A percentile compares a stretch with the other conserved stretches of the same genome.
These are phyloP conservation scores for Myrica gale DNA, from an alignment of 306 rosid genomes.

Conservation along the genomic window DNA sequence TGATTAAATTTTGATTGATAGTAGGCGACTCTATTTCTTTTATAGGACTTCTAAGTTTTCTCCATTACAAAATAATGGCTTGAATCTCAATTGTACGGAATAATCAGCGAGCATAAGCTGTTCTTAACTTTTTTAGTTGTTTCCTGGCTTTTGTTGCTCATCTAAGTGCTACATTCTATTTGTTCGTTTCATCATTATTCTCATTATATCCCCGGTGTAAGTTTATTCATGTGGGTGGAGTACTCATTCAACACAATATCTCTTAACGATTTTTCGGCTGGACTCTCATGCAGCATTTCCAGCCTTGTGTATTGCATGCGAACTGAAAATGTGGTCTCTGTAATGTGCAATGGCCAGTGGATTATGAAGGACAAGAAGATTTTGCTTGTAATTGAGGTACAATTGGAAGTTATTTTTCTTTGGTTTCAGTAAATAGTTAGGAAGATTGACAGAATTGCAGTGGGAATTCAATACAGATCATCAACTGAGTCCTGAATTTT, in stretches of 20 bases:
- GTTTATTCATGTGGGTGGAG: not conserved
- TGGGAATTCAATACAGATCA: not conserved
- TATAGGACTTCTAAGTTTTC: not conserved
- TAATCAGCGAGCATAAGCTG: not conserved
- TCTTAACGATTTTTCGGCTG: slow-evolving; percentile 24
- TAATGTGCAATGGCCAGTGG: slow-evolving; percentile 88
- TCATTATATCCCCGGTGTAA: not conserved
- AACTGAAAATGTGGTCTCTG: slow-evolving; percentile 68
- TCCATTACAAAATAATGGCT: not conserved
- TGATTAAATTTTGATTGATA: not conserved
- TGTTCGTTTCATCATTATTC: not conserved
- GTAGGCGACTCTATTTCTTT: not conserved
- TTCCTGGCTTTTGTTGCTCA: not conserved
- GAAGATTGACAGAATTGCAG: not conserved
- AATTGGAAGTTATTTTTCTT: slow-evolving; percentile 16
- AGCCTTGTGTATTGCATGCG: slow-evolving; percentile 80
- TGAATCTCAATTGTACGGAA: not conserved
- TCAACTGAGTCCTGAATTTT: not conserved
- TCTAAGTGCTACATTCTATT: not conserved
- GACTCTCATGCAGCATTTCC: slow-evolving; percentile 60
- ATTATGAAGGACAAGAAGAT: slow-evolving; percentile 85
- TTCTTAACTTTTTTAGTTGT: not conserved
- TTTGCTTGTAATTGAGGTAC: slow-evolving; percentile 67
- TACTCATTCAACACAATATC: not conserved
- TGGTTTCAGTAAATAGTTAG: not conserved